Percentiles rank a stretch among this genome's conserved stretches.
phyloP scores from a whole-genome alignment of 1,284 basidiomycete species.

The Ustilago hordei region DNA sequence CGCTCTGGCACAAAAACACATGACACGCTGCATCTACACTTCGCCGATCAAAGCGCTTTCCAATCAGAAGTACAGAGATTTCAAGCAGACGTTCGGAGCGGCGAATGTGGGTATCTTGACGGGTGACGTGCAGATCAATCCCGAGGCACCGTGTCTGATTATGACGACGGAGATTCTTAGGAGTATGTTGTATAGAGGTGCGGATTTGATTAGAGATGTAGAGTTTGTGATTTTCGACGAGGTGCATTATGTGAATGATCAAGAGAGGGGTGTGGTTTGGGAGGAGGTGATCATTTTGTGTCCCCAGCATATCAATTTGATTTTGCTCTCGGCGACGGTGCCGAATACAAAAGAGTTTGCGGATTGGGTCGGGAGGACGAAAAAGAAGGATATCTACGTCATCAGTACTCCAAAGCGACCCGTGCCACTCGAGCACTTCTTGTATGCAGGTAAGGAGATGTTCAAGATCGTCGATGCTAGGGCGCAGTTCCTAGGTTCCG shows the following conservation, averaged over 20 bases:
- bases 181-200: conserved; percentile 85
- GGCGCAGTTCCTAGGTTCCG: conserved; percentile 76
- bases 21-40: conserved; percentile 98
- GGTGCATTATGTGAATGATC: conserved; percentile 99
- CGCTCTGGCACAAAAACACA: conserved; percentile 93
- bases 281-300: conserved; percentile 93
- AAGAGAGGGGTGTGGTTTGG: conserved; percentile 99
- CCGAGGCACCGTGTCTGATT: conserved; percentile 95
- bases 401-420: conserved; percentile 96
- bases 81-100: conserved; percentile 94
- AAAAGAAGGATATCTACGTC: conserved; percentile 99
- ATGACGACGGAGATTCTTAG: conserved; percentile 92
- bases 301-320: conserved; percentile 67
- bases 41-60: conserved; percentile 98
- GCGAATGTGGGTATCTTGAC: conserved; percentile 95
- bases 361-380: conserved; percentile 98
- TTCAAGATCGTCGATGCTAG: conserved; percentile 92
- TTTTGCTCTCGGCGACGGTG: conserved; percentile 95
- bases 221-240: conserved; percentile 99
- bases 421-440: conserved; percentile 94
- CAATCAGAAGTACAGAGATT: conserved; percentile 99
- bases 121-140: conserved; percentile 99
- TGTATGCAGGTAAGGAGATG: conserved; percentile 91
- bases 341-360: conserved; percentile 99
- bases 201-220: conserved; percentile 96